Evolutionary conservation across 306 rosid species (phyloP).

Genomic region (Vicia villosa): DNA sequence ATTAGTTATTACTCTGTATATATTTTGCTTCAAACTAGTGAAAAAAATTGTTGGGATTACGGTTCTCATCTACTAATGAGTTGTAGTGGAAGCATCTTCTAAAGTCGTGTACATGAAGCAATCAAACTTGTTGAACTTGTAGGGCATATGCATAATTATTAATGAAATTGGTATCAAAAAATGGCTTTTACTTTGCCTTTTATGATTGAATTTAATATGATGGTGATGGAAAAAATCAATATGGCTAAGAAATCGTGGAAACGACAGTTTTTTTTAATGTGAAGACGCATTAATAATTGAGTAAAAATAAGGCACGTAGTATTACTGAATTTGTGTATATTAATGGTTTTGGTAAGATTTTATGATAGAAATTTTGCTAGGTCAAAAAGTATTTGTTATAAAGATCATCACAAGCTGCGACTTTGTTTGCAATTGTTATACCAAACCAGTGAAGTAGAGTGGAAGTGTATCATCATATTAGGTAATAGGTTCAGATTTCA

Average conservation of each 20-base stretch:
- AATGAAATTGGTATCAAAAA: not conserved
- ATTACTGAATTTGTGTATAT: too few relatives aligned
- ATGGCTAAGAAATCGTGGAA: not conserved
- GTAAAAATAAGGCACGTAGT: too few relatives aligned
- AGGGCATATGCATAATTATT: not conserved
- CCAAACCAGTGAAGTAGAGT: conserved; percentile 8
- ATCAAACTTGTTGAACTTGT: not conserved
- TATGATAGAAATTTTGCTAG: conserved; percentile 3
- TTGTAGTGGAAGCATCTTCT: not conserved
- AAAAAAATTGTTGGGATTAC: not conserved
- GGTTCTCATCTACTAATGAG: not conserved
- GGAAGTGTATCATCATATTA: not conserved
- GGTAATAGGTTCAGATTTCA: conserved; percentile 2
- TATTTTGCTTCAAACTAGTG: not conserved
- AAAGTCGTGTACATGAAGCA: conserved; percentile 4
- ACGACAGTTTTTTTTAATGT: not conserved
- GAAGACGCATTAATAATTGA: too few relatives aligned
- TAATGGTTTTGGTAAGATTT: conserved; percentile 13
- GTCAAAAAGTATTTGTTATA: not conserved
- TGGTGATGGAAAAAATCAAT: conserved; percentile 12
- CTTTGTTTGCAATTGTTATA: conserved; percentile 9
- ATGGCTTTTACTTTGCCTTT: not conserved
- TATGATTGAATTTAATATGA: conserved; percentile 22
- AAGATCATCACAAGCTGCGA: not conserved
- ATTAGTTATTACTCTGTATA: too few relatives aligned